A percentile compares a stretch with the other conserved stretches of the same genome.
These are phyloP conservation scores for Penicillium diatomitis DNA, from an alignment of 495 filamentous ascomycete species.

Conservation along the genomic window DNA sequence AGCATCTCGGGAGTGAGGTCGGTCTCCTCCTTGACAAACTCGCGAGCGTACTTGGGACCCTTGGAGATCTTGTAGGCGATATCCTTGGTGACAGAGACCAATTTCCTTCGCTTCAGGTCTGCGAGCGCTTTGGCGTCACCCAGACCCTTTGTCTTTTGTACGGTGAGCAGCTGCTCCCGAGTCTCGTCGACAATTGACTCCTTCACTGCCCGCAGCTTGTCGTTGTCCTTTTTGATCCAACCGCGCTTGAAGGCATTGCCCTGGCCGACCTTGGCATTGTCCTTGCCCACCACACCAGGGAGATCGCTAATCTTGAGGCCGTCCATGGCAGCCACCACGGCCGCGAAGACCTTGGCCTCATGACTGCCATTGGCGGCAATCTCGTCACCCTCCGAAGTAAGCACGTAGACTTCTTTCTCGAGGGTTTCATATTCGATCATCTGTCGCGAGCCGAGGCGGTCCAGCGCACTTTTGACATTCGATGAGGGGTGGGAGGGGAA, in stretches of 20 bases:
- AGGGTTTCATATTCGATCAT: conserved; percentile 82
- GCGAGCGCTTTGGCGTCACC: conserved; percentile 60
- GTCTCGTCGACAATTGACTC: conserved; percentile 72
- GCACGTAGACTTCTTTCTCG: conserved; percentile 64
- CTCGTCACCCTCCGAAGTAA: conserved; percentile 70
- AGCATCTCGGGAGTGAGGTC: conserved; percentile 94
- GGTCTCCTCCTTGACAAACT: conserved; percentile 88
- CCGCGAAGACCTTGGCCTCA: conserved; percentile 90
- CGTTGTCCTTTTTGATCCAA: conserved; percentile 88
- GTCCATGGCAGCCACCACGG: conserved; percentile 64
- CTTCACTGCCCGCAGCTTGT: conserved; percentile 46
- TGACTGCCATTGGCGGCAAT: conserved; percentile 83
- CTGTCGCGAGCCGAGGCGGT: conserved; percentile 68
- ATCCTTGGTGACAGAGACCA: conserved; percentile 72
- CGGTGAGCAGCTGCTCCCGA: conserved; percentile 57
- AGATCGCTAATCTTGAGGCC: conserved; percentile 76
- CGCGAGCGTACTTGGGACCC: conserved; percentile 73
- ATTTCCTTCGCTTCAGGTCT: conserved; percentile 83
- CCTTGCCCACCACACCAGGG: conserved; percentile 67
- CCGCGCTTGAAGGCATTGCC: conserved; percentile 93
- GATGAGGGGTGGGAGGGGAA: conserved; percentile 65
- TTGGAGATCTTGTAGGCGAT: conserved; percentile 75
- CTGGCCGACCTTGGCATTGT: conserved; percentile 82
- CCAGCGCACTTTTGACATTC: conserved; percentile 76
- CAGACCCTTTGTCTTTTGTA: conserved; percentile 58